Evolutionary conservation across 768 basidiomycete genomes (phyloP).

Genomic region (Tulasnella sp.): DNA sequence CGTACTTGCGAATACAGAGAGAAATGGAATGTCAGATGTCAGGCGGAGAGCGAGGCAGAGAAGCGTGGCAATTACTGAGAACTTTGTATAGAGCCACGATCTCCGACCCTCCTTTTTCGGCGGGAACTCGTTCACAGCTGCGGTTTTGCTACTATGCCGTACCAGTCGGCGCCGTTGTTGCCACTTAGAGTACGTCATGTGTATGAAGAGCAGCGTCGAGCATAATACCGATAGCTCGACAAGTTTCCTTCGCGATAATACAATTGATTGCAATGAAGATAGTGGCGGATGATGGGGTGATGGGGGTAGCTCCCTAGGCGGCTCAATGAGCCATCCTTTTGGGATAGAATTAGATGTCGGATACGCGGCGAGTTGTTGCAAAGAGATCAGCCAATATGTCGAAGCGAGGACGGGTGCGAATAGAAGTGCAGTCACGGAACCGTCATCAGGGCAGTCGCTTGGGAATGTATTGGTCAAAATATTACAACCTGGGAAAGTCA

Average conservation of each 20-base stretch:
- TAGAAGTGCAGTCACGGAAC: conserved; percentile 71
- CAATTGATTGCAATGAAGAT: conserved; percentile 37
- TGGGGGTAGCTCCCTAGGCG: conserved; percentile 45
- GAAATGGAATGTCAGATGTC: not conserved
- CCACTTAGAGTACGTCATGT: conserved; percentile 69
- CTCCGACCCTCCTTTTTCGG: conserved; percentile 40
- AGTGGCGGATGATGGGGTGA: conserved; percentile 23
- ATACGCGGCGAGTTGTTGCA: conserved; percentile 21
- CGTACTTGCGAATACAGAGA: not conserved
- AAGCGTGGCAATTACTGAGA: conserved; percentile 22
- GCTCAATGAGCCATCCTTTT: conserved; percentile 64
- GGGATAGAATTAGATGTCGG: conserved; percentile 35
- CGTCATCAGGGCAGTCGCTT: conserved; percentile 77
- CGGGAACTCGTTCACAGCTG: not conserved
- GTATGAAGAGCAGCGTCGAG: conserved; percentile 64
- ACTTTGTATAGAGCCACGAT: conserved; percentile 51
- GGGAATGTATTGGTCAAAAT: conserved; percentile 18
- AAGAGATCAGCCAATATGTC: conserved; percentile 46
- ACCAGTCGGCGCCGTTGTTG: conserved; percentile 24
- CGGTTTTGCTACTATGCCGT: conserved; percentile 16
- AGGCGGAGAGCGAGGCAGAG: not conserved
- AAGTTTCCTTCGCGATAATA: conserved; percentile 61
- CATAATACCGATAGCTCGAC: conserved; percentile 73
- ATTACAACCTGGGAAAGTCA: not conserved
- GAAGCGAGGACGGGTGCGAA: conserved; percentile 71